phyloP scores from a whole-genome alignment of 1,139 yeast species.

The Nakaseomyces bracarensis region DNA sequence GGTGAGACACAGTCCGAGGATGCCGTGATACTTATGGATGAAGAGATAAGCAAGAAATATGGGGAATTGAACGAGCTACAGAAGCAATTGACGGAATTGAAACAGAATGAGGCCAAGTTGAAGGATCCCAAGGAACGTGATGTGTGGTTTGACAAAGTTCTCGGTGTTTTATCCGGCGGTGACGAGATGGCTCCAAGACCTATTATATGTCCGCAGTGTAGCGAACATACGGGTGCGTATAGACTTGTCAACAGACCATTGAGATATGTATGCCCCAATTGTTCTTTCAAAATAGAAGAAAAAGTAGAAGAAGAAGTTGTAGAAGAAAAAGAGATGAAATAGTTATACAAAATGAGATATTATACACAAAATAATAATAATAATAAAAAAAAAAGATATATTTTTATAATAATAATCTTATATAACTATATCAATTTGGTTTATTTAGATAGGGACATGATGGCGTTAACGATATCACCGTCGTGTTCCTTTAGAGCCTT shows the following conservation, averaged over 20 bases:
- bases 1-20: slow-evolving; percentile 34
- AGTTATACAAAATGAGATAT: not conserved
- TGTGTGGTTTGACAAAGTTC: slow-evolving; percentile 31
- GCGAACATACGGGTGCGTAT: slow-evolving; percentile 22
- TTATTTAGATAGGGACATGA: slow-evolving; percentile 66
- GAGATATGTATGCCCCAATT: slow-evolving; percentile 61
- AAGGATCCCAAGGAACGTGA: slow-evolving; percentile 21
- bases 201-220: slow-evolving; percentile 25
- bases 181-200: slow-evolving; percentile 19
- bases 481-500: slow-evolving; percentile 83
- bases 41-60: slow-evolving; percentile 38
- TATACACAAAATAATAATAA: slow-evolving; percentile 1
- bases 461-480: slow-evolving; percentile 93
- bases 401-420: slow-evolving; percentile 6
- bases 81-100: slow-evolving; percentile 30
- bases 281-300: slow-evolving; percentile 38
- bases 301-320: not conserved
- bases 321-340: slow-evolving; percentile 2
- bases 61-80: slow-evolving; percentile 36
- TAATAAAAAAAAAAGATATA: not conserved
- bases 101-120: slow-evolving; percentile 13
- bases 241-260: slow-evolving; percentile 42
- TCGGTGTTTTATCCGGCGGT: slow-evolving; percentile 28
- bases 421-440: slow-evolving; percentile 14
- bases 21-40: slow-evolving; percentile 31